Conservation (phyloP, 1,284 basidiomycete genomes). For the Ceratobasidium sp. region DNA sequence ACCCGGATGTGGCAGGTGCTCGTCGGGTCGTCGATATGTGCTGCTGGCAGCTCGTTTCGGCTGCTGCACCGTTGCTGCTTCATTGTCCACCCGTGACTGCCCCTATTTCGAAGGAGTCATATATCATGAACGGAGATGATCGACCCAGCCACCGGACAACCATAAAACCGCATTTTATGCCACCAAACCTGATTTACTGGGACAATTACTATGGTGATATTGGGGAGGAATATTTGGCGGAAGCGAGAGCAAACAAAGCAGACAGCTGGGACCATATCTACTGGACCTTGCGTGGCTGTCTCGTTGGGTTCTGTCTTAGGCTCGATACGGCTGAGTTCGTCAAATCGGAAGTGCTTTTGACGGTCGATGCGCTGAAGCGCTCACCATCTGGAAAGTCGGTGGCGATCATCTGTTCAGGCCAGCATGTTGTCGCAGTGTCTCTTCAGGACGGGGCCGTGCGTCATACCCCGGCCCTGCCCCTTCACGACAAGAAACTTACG, state of each 20-base stretch:
- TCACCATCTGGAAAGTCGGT: not conserved
- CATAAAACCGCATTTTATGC: not conserved
- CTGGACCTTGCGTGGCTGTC: constrained; percentile 25
- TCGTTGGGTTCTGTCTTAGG: constrained; percentile 22
- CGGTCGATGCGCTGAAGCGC: not conserved
- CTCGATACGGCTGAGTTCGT: not conserved
- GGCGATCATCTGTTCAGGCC: not conserved
- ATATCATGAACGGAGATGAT: not conserved
- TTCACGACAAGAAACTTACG: not conserved
- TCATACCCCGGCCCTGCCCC: not conserved
- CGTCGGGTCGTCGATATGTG: not conserved
- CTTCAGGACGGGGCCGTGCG: not conserved
- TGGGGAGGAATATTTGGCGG: not conserved
- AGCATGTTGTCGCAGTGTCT: not conserved
- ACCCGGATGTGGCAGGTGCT: not conserved
- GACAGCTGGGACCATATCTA: not conserved
- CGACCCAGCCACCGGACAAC: not conserved
- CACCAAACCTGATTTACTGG: not conserved
- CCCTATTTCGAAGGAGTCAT: no score
- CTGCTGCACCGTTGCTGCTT: not conserved
- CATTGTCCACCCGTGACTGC: not conserved
- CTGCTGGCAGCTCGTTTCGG: constrained; percentile 17
- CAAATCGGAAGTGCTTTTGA: not conserved
- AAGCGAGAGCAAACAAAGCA: not conserved
- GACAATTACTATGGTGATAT: not conserved